A percentile compares a stretch with the other conserved stretches of the same genome.
These are phyloP conservation scores for Henningerozyma blattae DNA, from an alignment of 805 yeast genomes.

Conservation along the genomic window DNA sequence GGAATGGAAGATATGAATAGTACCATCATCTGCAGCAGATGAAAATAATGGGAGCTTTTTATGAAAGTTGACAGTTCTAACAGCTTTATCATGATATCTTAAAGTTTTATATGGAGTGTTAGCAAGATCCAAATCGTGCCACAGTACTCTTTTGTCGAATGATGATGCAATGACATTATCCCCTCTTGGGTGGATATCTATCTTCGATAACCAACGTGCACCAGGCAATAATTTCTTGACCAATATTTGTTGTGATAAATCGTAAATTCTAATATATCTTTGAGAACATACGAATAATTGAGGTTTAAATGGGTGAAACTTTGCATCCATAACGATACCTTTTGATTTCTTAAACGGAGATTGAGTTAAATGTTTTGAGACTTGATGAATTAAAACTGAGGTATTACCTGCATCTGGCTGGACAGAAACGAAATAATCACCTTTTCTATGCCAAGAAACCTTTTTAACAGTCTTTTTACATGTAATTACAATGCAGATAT, in stretches of 20 bases:
- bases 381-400: constrained; percentile 86
- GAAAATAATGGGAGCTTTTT: constrained; percentile 82
- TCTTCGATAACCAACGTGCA: constrained; percentile 84
- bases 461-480: constrained; percentile 59
- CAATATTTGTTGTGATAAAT: constrained; percentile 73
- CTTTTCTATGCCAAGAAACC: constrained; percentile 91
- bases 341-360: constrained; percentile 88
- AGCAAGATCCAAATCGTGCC: constrained; percentile 93
- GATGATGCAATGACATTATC: constrained; percentile 89
- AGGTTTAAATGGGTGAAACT: constrained; percentile 94
- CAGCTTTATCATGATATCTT: constrained; percentile 91
- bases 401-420: constrained; percentile 86
- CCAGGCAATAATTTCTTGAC: constrained; percentile 86
- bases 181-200: constrained; percentile 94
- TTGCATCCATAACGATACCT: constrained; percentile 92
- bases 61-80: constrained; percentile 79
- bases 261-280: constrained; percentile 82
- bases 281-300: constrained; percentile 90
- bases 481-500: constrained; percentile 63
- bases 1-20: constrained; percentile 89
- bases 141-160: constrained; percentile 85
- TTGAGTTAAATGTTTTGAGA: constrained; percentile 88
- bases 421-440: constrained; percentile 94
- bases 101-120: constrained; percentile 89
- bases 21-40: constrained; percentile 91